Conservation (phyloP, 139 green algal species). For the Pseudopediastrum boryanum region DNA sequence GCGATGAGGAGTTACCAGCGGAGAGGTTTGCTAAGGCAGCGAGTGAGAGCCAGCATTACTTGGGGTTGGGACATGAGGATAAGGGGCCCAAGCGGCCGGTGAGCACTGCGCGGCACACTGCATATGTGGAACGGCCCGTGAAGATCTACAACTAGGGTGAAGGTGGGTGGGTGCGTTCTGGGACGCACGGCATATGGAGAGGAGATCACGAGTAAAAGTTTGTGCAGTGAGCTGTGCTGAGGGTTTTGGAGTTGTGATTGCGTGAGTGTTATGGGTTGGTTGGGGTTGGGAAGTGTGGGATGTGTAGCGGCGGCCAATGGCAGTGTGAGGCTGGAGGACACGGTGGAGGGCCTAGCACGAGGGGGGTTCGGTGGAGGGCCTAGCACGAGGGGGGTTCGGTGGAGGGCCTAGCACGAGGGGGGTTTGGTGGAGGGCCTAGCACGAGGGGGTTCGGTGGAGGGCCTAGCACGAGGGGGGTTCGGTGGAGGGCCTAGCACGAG, state of each 20-base stretch:
- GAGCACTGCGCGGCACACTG: constrained; percentile 3
- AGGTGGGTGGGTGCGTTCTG: neutral
- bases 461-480: too few species aligned
- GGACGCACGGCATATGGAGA: neutral
- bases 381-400: too few species aligned
- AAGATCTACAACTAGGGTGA: constrained; percentile 69
- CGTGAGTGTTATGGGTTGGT: neutral
- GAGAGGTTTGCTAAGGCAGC: constrained; percentile 26
- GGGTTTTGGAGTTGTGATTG: neutral
- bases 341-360: too few species aligned
- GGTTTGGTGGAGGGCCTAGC: too few species aligned
- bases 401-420: too few species aligned
- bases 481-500: too few species aligned
- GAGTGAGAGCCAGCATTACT: constrained; percentile 44
- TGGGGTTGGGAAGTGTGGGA: too few species aligned
- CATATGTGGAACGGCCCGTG: constrained; percentile 65
- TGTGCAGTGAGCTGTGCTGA: neutral
- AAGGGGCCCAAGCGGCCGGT: constrained; percentile 34
- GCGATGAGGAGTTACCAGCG: constrained; percentile 67
- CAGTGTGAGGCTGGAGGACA: too few species aligned
- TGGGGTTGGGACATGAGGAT: constrained; percentile 83
- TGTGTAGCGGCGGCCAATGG: neutral
- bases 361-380: too few species aligned
- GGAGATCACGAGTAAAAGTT: too few species aligned
- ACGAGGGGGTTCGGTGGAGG: too few species aligned